Evolutionary conservation across 768 basidiomycete species (phyloP), one percentile per base, ranked within the genome.

Genomic region (Mycena vulgaris): DNA sequence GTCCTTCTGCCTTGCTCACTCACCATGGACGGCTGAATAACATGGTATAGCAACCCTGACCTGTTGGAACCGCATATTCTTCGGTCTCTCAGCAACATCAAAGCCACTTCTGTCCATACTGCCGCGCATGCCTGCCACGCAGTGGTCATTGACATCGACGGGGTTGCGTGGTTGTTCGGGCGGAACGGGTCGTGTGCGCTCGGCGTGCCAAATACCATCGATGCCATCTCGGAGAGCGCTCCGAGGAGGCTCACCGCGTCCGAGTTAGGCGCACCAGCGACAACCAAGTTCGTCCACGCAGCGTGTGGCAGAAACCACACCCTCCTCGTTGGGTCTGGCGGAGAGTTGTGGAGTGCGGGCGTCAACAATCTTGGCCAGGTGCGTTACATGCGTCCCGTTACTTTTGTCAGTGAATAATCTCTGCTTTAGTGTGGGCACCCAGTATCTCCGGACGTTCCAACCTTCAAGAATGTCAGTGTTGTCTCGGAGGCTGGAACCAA

Each of bases 161-260:
- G 95, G 9, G 86, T 88, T 42, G 97, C 96, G 11, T 96, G 95
- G 92, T 80, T 98, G 74, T 95, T 97, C 77, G 97, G 97, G 9
- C 90, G 95, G 61, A 95, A 95, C 80, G 89, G 89, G 45, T 90
- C 85, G 66, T 84, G 88, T 65, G 88, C 88, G 48, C 86, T 96
- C 5, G 93, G 94, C n/a, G 81, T 90, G 11, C 75, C 87, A 17
- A 84, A 25, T 57, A 62, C 82, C 30, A 83, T 85, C 67, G 88
- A 89, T 65, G 85, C 81, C 68, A 86, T 96, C 69, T 93, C 93
- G 21, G 94, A 96, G 83, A 91, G 89, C 78, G 87, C 90, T 68
- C 93, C 95, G 23, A 86, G 87, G 77, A 84, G 86, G 66, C 74
- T 95, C 49, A 85, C 83, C 35, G 84, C 95, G 3, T 74, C 80